Conservation (phyloP, 2,329 filamentous ascomycete species). For the Helotiales sp. region DNA sequence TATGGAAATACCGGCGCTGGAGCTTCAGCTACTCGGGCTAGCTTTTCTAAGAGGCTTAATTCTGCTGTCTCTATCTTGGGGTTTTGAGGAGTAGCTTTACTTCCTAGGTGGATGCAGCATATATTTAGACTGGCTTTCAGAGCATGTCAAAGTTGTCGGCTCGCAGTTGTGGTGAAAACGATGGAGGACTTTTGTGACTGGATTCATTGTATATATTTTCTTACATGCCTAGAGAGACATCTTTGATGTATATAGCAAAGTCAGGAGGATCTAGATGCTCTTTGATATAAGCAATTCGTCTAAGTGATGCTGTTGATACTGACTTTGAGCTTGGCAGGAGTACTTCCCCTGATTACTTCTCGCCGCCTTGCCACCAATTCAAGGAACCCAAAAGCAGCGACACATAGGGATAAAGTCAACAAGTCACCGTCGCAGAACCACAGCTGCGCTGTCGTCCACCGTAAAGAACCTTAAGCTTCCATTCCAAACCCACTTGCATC, state of each 20-base stretch:
- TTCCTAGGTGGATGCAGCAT: constrained; percentile 51
- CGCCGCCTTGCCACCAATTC: constrained; percentile 5
- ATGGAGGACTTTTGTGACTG: not conserved
- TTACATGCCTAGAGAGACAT: constrained; percentile 1
- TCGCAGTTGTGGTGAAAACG: not conserved
- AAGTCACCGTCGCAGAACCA: not conserved
- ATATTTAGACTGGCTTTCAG: constrained; percentile 45
- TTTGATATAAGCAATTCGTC: not conserved
- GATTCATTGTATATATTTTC: constrained; percentile 24
- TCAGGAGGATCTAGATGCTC: too few species aligned
- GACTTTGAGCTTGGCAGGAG: not conserved
- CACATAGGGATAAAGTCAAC: not conserved
- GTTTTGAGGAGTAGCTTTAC: constrained; percentile 52
- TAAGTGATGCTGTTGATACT: not conserved
- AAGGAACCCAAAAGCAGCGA: not conserved
- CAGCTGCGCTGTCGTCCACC: not conserved
- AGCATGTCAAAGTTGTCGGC: too few species aligned
- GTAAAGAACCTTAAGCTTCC: constrained; percentile 8
- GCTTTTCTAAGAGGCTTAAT: constrained; percentile 50
- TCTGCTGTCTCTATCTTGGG: constrained; percentile 48
- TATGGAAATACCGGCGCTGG: constrained; percentile 58
- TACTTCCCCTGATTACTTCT: not conserved
- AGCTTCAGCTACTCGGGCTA: constrained; percentile 53
- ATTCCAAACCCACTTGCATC: constrained; percentile 25
- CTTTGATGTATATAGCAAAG: constrained; percentile 16